phyloP scores from a whole-genome alignment of 2,329 filamentous ascomycete species.

The Trichophyton simii region DNA sequence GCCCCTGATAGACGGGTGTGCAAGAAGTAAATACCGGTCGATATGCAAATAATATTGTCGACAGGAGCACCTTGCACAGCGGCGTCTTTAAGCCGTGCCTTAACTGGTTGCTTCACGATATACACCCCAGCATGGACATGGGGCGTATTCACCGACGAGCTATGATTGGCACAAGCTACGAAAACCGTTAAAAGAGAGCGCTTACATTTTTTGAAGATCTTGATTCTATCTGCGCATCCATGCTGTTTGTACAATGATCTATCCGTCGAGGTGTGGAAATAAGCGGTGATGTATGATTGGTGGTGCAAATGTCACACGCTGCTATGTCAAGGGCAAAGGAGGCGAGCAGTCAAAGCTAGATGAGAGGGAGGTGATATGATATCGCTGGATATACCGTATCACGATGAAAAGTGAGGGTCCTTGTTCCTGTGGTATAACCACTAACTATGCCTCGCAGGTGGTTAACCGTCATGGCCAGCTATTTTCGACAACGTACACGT shows the following conservation, averaged over 20 bases:
- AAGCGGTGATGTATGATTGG: neutral
- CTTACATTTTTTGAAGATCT: neutral
- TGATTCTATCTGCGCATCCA: neutral
- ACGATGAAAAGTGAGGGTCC: neutral
- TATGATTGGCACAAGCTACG: neutral
- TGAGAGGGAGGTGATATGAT: neutral
- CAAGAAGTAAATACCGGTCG: constrained; percentile 2
- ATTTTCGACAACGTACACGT: neutral
- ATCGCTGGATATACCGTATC: neutral
- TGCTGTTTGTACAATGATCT: neutral
- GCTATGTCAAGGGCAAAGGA: neutral
- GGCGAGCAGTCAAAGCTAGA: neutral
- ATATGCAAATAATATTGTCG: neutral
- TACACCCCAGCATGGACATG: neutral
- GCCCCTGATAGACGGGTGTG: neutral
- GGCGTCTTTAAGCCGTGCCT: neutral
- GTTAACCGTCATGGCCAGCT: neutral
- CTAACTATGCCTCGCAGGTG: neutral
- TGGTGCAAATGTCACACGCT: neutral
- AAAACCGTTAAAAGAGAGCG: constrained; percentile 1
- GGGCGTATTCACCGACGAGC: neutral
- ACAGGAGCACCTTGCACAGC: neutral
- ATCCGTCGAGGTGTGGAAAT: neutral
- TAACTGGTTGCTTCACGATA: constrained; percentile 1
- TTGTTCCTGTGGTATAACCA: neutral